These are phyloP conservation scores for Paramecium bursaria DNA, from an alignment of 73 alveolate genomes.

Conservation along the genomic window DNA sequence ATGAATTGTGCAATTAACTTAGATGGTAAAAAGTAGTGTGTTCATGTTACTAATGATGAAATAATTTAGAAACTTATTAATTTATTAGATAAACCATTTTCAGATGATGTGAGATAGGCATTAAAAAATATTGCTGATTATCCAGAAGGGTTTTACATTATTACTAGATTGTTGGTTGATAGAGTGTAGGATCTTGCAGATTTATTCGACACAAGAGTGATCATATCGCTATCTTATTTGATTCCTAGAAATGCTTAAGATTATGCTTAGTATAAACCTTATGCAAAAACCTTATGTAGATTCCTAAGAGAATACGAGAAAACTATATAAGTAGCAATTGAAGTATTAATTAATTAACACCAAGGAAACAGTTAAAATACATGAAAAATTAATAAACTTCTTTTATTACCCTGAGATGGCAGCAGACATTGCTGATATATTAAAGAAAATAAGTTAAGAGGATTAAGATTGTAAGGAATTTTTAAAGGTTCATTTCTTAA, in stretches of 20 bases:
- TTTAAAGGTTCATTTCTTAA: no score
- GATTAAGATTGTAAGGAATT: constrained; percentile 19
- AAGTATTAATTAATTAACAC: constrained; percentile 21
- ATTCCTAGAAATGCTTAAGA: constrained; percentile 22
- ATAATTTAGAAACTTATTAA: constrained; percentile 63
- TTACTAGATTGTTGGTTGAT: constrained; percentile 50
- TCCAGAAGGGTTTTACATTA: constrained; percentile 69
- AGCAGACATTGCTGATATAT: constrained; percentile 22
- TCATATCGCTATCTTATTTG: constrained; percentile 26
- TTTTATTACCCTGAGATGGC: constrained; percentile 45
- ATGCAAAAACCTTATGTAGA: constrained; percentile 45
- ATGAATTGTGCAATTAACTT: constrained; percentile 69
- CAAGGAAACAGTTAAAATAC: constrained; percentile 57
- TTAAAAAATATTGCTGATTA: constrained; percentile 65
- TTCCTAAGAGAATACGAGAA: constrained; percentile 29
- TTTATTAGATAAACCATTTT: constrained; percentile 58
- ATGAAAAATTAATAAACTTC: constrained; percentile 26
- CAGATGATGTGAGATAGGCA: constrained; percentile 65
- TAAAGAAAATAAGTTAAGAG: constrained; percentile 10
- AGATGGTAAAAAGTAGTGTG: constrained; percentile 66
- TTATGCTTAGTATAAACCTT: constrained; percentile 27
- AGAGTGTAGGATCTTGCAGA: constrained; percentile 39
- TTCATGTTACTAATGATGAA: constrained; percentile 61
- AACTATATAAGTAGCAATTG: constrained; percentile 23
- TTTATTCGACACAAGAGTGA: constrained; percentile 41